A percentile compares a stretch with the other conserved stretches of the same genome.
phyloP scores from a whole-genome alignment of 2,329 filamentous ascomycete species.

The Paracorniculantispora psalliotae region DNA sequence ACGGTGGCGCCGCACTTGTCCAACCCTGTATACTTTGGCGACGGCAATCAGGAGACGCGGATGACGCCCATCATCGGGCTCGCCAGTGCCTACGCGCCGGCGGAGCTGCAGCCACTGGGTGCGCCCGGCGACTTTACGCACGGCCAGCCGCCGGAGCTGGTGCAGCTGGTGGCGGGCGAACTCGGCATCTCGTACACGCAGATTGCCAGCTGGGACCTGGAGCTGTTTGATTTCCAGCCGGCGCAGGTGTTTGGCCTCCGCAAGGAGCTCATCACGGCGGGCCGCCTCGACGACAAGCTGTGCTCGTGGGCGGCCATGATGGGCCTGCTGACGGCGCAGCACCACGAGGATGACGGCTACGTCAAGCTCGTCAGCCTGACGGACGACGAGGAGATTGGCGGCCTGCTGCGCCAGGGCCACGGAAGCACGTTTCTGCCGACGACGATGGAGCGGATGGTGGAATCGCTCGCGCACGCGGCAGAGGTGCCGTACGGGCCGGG shows the following conservation, averaged over 20 bases:
- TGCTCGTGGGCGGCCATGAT: conserved; percentile 90
- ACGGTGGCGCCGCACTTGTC: conserved; percentile 76
- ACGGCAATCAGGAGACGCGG: conserved; percentile 83
- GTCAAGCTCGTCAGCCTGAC: conserved; percentile 92
- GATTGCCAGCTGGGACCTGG: conserved; percentile 94
- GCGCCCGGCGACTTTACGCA: conserved; percentile 66
- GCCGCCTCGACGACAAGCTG: conserved; percentile 94
- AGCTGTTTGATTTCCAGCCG: conserved; percentile 87
- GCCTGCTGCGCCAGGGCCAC: conserved; percentile 82
- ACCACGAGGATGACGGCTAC: conserved; percentile 53
- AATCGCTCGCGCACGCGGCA: conserved; percentile 43
- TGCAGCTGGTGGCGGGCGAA: conserved; percentile 73
- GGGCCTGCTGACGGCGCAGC: conserved; percentile 68
- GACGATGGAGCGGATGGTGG: conserved; percentile 75
- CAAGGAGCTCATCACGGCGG: conserved; percentile 90
- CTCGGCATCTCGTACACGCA: conserved; percentile 68
- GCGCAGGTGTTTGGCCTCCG: conserved; percentile 80
- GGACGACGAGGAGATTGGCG: conserved; percentile 95
- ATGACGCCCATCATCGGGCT: conserved; percentile 94
- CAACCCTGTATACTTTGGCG: conserved; percentile 56
- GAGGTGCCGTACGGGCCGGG: conserved; percentile 44
- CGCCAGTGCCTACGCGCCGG: conserved; percentile 58
- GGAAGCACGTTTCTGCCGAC: conserved; percentile 80
- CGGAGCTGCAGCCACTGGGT: conserved; percentile 42
- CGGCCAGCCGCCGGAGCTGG: conserved; percentile 79